phyloP scores from a whole-genome alignment of 352 stramenopile genomes.

The Phytopythium montanum region DNA sequence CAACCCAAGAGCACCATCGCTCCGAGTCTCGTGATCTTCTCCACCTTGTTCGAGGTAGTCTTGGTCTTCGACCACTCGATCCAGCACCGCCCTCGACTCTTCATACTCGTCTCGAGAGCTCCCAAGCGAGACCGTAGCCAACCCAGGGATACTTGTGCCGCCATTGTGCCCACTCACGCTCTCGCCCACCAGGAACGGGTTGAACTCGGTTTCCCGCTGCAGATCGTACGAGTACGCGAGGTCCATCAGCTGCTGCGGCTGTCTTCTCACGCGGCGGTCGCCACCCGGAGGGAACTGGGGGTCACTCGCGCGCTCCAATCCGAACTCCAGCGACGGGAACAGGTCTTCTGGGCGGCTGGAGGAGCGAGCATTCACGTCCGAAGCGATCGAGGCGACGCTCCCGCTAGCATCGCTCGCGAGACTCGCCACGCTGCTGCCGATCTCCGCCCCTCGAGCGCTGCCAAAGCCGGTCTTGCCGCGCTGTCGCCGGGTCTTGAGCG shows the following conservation, averaged over 20 bases:
- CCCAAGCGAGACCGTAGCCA: not conserved
- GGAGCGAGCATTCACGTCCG: conserved; percentile 9
- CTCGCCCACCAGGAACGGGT: conserved; percentile 29
- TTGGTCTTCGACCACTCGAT: not conserved
- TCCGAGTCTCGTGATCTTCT: not conserved
- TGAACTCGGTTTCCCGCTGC: conserved; percentile 46
- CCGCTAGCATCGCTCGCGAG: conserved; percentile 21
- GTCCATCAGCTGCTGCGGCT: conserved; percentile 45
- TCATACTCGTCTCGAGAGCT: not conserved
- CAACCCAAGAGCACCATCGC: not conserved
- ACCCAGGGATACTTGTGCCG: no score
- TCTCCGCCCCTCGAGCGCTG: not conserved
- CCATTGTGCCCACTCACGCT: not conserved
- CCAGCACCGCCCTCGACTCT: not conserved
- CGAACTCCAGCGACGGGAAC: conserved; percentile 19
- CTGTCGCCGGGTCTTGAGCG: conserved; percentile 20
- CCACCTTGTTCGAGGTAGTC: not conserved
- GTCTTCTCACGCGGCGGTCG: not conserved
- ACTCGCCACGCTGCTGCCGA: conserved; percentile 14
- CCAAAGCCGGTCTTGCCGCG: conserved; percentile 2
- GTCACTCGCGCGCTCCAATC: conserved; percentile 9
- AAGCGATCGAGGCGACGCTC: conserved; percentile 18
- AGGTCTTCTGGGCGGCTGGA: conserved; percentile 14
- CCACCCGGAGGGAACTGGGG: not conserved
- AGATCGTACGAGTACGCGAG: conserved; percentile 68